phyloP scores from a whole-genome alignment of 441 rosid genomes.

The Populus hybrid region DNA sequence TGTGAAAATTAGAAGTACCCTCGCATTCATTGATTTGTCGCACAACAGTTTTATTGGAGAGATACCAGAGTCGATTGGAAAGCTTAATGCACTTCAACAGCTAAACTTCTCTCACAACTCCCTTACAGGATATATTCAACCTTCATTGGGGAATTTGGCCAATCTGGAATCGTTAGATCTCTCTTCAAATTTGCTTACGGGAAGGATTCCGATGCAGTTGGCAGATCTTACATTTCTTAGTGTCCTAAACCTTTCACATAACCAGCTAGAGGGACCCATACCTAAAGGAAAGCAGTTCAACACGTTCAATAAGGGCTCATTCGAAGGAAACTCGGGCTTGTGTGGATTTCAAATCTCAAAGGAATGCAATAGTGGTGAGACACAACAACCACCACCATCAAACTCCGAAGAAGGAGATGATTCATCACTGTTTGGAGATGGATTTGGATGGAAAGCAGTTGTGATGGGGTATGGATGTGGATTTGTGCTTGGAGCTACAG shows the following conservation, averaged over 20 bases:
- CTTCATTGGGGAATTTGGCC: background rate
- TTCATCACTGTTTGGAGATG: background rate
- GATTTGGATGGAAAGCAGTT: constrained; percentile 21
- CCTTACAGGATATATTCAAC: background rate
- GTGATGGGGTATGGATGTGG: constrained; percentile 25
- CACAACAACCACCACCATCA: background rate
- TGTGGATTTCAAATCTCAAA: constrained; percentile 34
- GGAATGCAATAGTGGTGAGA: background rate
- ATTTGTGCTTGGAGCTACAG: background rate
- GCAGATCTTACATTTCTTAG: background rate
- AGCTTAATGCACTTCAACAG: background rate
- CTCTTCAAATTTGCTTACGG: background rate
- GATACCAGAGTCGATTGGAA: background rate
- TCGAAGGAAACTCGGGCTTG: constrained; percentile 49
- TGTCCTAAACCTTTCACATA: background rate
- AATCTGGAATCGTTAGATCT: constrained; percentile 6
- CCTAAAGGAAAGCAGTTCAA: constrained; percentile 12
- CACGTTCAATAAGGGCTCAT: background rate
- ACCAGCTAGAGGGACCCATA: background rate
- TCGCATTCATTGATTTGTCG: background rate
- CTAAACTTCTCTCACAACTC: constrained; percentile 1
- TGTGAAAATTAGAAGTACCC: background rate
- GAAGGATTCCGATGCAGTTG: background rate
- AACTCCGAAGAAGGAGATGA: background rate
- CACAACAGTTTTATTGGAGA: background rate